A percentile compares a stretch with the other conserved stretches of the same genome.
phyloP scores from a whole-genome alignment of 164 flowering plant species.

The Berberis vulgaris region DNA sequence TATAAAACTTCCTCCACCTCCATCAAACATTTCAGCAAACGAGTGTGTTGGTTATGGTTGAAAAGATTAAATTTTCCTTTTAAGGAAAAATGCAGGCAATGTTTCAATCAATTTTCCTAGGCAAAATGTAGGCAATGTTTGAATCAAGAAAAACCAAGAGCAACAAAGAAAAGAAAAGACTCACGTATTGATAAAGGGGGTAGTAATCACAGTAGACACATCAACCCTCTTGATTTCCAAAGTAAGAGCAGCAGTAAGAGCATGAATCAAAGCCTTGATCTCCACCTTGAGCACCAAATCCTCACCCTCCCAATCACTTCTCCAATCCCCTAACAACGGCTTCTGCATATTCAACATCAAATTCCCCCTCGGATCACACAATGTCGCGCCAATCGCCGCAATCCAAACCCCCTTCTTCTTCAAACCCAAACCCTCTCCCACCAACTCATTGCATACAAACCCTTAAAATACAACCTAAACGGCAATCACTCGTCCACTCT shows the following conservation, averaged over 20 bases:
- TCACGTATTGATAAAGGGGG: constrained; percentile 16
- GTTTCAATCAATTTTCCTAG: neutral
- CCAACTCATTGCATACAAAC: constrained; percentile 42
- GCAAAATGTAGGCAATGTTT: neutral
- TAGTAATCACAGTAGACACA: constrained; percentile 29
- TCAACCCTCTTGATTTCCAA: constrained; percentile 38
- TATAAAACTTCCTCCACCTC: no score
- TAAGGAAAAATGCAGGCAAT: no score
- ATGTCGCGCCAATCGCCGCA: constrained; percentile 42
- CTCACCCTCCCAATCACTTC: constrained; percentile 4
- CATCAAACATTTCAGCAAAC: no score
- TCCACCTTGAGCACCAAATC: neutral
- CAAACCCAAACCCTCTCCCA: constrained; percentile 1
- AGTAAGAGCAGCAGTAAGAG: constrained; percentile 38
- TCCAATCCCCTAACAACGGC: constrained; percentile 22
- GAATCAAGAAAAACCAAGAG: neutral
- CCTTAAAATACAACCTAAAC: constrained; percentile 57
- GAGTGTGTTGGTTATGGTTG: no score
- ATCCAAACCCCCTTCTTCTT: neutral
- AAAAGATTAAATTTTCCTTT: no score
- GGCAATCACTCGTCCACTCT: neutral
- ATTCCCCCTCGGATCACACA: constrained; percentile 46
- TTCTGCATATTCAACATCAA: constrained; percentile 41
- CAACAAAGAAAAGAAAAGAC: neutral
- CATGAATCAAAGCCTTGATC: constrained; percentile 57